phyloP scores from a whole-genome alignment of 2,329 filamentous ascomycete species.

The Microsporum audouinii region DNA sequence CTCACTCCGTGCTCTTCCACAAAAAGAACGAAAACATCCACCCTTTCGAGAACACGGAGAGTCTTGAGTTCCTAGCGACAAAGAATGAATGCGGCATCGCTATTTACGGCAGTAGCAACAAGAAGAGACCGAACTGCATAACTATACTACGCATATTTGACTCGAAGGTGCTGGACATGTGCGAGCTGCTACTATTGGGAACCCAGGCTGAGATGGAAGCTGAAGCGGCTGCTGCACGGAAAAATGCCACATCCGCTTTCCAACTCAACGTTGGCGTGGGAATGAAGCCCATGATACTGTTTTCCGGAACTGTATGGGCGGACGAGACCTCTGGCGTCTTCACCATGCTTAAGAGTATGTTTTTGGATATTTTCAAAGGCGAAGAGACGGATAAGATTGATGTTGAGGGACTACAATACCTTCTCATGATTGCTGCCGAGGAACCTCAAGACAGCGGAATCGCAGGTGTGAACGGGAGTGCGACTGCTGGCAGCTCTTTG shows the following conservation, averaged over 20 bases:
- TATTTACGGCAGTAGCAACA: conserved; percentile 72
- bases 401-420: conserved; percentile 87
- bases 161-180: conserved; percentile 85
- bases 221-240: conserved; percentile 51
- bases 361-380: conserved; percentile 85
- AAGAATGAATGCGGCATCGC: conserved; percentile 90
- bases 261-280: conserved; percentile 58
- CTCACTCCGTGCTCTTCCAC: conserved; percentile 77
- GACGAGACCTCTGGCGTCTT: conserved; percentile 68
- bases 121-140: conserved; percentile 89
- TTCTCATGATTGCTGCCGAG: conserved; percentile 69
- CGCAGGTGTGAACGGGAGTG: conserved; percentile 17
- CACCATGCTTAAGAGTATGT: conserved; percentile 72
- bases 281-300: conserved; percentile 80
- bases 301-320: conserved; percentile 79
- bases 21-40: conserved; percentile 89
- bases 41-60: conserved; percentile 81
- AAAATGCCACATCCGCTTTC: conserved; percentile 33
- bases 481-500: conserved; percentile 7
- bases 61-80: conserved; percentile 86
- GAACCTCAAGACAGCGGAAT: conserved; percentile 38
- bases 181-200: conserved; percentile 74
- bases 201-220: conserved; percentile 53
- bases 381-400: conserved; percentile 72
- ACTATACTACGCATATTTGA: conserved; percentile 74